Evolutionary conservation across 306 rosid genomes (phyloP).

Genomic region (Notholithocarpus densiflorus): DNA sequence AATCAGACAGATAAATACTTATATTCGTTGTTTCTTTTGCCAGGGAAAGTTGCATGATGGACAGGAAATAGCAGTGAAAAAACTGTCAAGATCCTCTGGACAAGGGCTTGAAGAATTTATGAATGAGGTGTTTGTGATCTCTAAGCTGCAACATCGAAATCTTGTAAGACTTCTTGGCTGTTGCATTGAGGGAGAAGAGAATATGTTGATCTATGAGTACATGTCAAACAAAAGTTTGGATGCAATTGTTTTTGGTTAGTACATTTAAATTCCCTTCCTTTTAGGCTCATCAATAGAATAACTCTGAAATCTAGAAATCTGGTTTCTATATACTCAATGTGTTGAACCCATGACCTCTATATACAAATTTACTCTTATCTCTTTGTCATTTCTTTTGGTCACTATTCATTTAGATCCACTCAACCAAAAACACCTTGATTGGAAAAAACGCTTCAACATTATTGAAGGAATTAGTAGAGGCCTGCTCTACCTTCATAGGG

Average conservation of each 20-base stretch:
- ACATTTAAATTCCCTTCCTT: background rate
- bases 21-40: background rate
- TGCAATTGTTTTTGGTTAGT: conserved; percentile 13
- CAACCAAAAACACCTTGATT: background rate
- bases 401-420: background rate
- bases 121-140: conserved; percentile 15
- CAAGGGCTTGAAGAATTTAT: conserved; percentile 48
- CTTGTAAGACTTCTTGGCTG: conserved; percentile 16
- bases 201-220: conserved; percentile 11
- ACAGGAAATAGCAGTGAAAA: conserved; percentile 46
- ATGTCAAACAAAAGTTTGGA: conserved; percentile 44
- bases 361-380: too few species aligned
- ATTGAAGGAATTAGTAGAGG: conserved; percentile 35
- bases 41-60: conserved; percentile 35
- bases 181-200: conserved; percentile 15
- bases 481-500: conserved; percentile 32
- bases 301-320: too few species aligned
- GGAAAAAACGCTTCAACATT: conserved; percentile 32
- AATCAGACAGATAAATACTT: too few species aligned
- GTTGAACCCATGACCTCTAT: too few species aligned
- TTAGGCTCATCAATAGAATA: too few species aligned
- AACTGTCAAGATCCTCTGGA: conserved; percentile 34
- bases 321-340: too few species aligned
- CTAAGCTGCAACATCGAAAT: conserved; percentile 14
- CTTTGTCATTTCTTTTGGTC: background rate